Base-by-base conservation (phyloP, 768 basidiomycete genomes). In the Mycena filopes region DNA sequence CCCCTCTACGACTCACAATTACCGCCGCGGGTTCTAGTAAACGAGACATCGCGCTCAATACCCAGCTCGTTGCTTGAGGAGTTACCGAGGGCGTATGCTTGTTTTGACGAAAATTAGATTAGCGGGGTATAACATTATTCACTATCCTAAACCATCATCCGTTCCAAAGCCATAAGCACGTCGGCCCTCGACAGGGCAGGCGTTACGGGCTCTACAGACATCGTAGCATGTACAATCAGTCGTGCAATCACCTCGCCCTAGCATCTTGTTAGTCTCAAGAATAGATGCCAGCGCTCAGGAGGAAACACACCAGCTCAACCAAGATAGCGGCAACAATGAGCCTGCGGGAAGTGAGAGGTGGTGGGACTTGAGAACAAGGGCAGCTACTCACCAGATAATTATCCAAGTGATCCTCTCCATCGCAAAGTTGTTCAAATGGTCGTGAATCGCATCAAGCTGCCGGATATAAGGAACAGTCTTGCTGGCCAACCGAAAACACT, bases 371-470 rank as follows among this genome's bases (percentile, higher is more conserved):
- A 51, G 54, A 61, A 49, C 50, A 11, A 42, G 60, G 62, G 9
- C 40, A 63, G 42, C 45, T 9, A 69, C 77, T 42, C 72, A 84
- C 76, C 84, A 85, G 59, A 84, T 84, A 54, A 81, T 75, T 29
- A 81, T 80, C 81, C 77, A 82, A 48, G 96, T 98, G 72, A 97
- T 95, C 26, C 94, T 85, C 63, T 93, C 91, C 92, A 96, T 96
- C 13, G 93, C 93, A 50, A 84, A 87, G 66, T 92, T 92, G 72
- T 97, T 97, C 55, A 98, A 77, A 72, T 97, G 95, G 69, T 97
- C 94, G 71, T 98, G 96, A 68, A 98, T 96, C 46, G 92, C 92
- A 69, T 94, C 93, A 65, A 96, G 82, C 94, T 96, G 64, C n/a
- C 59, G 28, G 54, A 21, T 45, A 53, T 57, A 50, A 36, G 21